Evolutionary conservation across 352 stramenopile species (phyloP), one percentile per base, ranked within the genome.

Genomic region (Phytophthora cactorum): DNA sequence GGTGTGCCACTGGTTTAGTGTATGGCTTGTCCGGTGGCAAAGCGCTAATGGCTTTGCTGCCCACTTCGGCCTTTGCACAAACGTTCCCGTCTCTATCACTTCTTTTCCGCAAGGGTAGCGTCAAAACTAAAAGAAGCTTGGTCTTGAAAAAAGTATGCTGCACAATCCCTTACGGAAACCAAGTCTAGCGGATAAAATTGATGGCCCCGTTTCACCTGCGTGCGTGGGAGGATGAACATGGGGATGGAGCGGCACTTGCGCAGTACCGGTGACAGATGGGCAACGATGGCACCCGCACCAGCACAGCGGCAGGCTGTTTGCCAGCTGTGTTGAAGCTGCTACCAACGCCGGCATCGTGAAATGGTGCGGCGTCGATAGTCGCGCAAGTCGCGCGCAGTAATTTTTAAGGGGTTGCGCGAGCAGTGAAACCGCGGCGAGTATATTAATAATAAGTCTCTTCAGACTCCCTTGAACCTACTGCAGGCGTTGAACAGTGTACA

Each of bases 251-350:
- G 5, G 9, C 57, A 41, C 32, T 58, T 41, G 46, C 6, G 5
- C 5, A 43, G 12, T 43, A 43, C 5, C 1, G 36, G 2, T 38
- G 32, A 4, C 10, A n/a, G 36, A 43, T 43, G 52, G 49, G 28
- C 49, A 54, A 53, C 28, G 27, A 38, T 10, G 12, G 11, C 4
- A 38, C 32, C 32, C 32, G 4, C 46, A 52, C 46, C 11, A 38
- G 46, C 46, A 12, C 6, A 12, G 32, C 36, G 12, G 36, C 36
- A 43, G 39, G 2, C 41, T 5, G 15, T 9, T 47, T 47, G 12
- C n/a, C 61, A 68, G 61, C 60, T 57, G 61, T 58, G 29, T 63
- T 68, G 61, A 68, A 68, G 53, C 52, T 32, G 31, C 22, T 22
- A 22, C 52, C 25, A 22, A 29, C 2, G 22, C n/a, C 22, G 17